phyloP scores from a whole-genome alignment of 2,329 filamentous ascomycete genomes.

The Verticillium alfalfae region DNA sequence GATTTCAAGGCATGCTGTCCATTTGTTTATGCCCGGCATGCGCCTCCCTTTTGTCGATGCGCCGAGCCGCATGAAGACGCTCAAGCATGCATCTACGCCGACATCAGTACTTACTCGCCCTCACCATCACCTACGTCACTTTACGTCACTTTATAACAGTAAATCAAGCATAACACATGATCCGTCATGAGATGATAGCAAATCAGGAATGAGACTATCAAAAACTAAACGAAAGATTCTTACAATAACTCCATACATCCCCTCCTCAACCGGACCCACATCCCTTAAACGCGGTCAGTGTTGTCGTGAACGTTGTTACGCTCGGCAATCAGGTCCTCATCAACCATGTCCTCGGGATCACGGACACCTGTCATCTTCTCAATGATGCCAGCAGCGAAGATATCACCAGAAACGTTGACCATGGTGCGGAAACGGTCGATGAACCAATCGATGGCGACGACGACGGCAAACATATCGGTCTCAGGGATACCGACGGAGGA shows the following conservation, averaged over 20 bases:
- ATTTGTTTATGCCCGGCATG: too few relatives aligned
- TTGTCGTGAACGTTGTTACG: slow-evolving; percentile 1
- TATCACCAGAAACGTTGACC: slow-evolving; percentile 44
- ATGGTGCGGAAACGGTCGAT: slow-evolving; percentile 50
- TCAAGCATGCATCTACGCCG: too few relatives aligned
- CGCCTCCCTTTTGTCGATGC: too few relatives aligned
- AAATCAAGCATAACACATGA: neutral
- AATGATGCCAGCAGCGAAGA: slow-evolving; percentile 35
- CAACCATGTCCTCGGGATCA: slow-evolving; percentile 11
- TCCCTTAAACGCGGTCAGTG: neutral
- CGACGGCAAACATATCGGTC: slow-evolving; percentile 45
- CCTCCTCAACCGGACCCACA: neutral
- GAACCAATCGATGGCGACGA: slow-evolving; percentile 50
- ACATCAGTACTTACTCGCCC: neutral
- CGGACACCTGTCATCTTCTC: slow-evolving; percentile 30
- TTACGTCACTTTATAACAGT: neutral
- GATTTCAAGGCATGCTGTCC: too few relatives aligned
- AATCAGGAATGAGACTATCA: slow-evolving; percentile 1
- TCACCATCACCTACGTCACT: neutral
- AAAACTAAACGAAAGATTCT: neutral
- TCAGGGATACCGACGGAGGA: slow-evolving; percentile 35
- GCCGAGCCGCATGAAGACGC: too few relatives aligned
- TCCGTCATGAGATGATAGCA: neutral
- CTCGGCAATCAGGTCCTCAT: neutral
- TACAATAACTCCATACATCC: neutral